A percentile compares a stretch with the other conserved stretches of the same genome.
These are phyloP conservation scores for Coprinopsis sp. DNA, from an alignment of 768 basidiomycete species.

Conservation along the genomic window DNA sequence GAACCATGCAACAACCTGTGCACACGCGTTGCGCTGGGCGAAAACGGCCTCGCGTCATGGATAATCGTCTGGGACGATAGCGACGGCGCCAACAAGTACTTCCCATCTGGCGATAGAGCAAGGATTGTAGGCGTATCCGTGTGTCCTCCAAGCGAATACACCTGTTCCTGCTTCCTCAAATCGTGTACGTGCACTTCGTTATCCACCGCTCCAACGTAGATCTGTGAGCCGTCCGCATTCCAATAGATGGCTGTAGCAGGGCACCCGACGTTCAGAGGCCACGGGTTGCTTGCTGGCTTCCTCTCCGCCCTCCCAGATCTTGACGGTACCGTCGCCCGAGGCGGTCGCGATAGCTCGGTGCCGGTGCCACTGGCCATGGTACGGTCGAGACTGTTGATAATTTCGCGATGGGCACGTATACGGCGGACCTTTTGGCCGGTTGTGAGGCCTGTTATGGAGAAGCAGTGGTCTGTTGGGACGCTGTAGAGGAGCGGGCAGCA, in stretches of 20 bases:
- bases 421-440: conserved; percentile 79
- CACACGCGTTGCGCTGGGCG: conserved; percentile 73
- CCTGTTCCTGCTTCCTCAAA: conserved; percentile 76
- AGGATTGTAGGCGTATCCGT: conserved; percentile 92
- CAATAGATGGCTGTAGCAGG: conserved; percentile 91
- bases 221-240: conserved; percentile 84
- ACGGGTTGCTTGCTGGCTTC: conserved; percentile 70
- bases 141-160: conserved; percentile 80
- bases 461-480: conserved; percentile 85
- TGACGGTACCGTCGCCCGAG: conserved; percentile 88
- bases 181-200: conserved; percentile 98
- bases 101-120: conserved; percentile 86
- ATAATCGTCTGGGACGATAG: conserved; percentile 87
- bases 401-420: conserved; percentile 85
- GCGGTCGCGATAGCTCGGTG: conserved; percentile 83
- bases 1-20: conserved; percentile 80
- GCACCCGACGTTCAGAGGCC: conserved; percentile 79
- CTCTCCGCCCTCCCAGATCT: conserved; percentile 86
- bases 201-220: conserved; percentile 91
- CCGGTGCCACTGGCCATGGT: conserved; percentile 83
- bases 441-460: conserved; percentile 72
- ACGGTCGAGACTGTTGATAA: conserved; percentile 86
- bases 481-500: conserved; percentile 69
- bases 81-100: conserved; percentile 85
- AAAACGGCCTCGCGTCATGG: conserved; percentile 95